A percentile compares a stretch with the other conserved stretches of the same genome.
phyloP scores from a whole-genome alignment of 805 yeast species.

The Teunomyces lycoperdinae region DNA sequence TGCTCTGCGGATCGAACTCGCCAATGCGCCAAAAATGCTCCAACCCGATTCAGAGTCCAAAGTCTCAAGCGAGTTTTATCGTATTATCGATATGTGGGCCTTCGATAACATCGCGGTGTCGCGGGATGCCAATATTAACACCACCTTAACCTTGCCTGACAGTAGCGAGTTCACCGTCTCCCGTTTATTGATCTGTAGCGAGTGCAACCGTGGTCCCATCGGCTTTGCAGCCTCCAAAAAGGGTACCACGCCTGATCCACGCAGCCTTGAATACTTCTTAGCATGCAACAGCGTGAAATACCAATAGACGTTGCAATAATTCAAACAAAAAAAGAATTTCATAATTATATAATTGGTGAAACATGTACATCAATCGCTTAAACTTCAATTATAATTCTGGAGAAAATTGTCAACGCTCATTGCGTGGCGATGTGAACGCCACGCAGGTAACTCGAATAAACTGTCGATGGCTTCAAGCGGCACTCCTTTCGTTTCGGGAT shows the following conservation, averaged over 20 bases:
- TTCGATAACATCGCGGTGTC: conserved; percentile 81
- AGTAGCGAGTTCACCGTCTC: conserved; percentile 33
- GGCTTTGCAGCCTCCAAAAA: conserved; percentile 54
- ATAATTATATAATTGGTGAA: no score
- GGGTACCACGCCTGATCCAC: conserved; percentile 25
- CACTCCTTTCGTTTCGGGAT: conserved; percentile 39
- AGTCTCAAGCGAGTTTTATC: conserved; percentile 28
- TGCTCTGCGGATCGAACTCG: background rate
- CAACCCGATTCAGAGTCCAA: conserved; percentile 4
- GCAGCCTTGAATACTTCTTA: conserved; percentile 42
- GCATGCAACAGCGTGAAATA: conserved; percentile 36
- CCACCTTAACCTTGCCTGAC: conserved; percentile 8
- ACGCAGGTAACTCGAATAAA: conserved; percentile 32
- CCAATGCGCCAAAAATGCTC: conserved; percentile 3
- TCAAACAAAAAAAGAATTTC: no score
- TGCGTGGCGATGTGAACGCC: conserved; percentile 30
- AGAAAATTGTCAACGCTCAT: conserved; percentile 6
- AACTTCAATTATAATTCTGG: no score
- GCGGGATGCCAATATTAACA: conserved; percentile 18
- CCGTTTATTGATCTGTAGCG: conserved; percentile 65
- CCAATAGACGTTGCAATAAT: no score
- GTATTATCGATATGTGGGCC: conserved; percentile 65
- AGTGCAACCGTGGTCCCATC: conserved; percentile 75
- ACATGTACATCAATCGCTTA: no score
- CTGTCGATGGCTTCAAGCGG: conserved; percentile 34